These are phyloP conservation scores for Arachnomyces sp. DNA, from an alignment of 2,329 filamentous ascomycete genomes.

Conservation along the genomic window DNA sequence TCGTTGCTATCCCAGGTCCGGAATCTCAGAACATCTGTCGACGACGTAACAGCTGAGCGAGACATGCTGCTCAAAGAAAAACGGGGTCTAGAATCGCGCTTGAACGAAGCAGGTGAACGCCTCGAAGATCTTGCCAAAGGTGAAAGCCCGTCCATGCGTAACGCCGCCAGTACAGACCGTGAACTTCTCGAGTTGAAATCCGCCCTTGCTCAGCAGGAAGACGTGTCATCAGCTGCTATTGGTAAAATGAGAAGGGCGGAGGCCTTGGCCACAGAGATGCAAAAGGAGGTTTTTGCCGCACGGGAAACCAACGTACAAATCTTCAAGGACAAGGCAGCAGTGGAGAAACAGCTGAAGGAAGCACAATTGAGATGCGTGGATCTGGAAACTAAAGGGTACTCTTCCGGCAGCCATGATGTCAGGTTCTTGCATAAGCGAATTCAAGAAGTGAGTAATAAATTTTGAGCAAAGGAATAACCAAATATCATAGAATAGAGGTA, in stretches of 20 bases:
- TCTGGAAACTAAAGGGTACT: conserved; percentile 94
- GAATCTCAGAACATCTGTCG: conserved; percentile 70
- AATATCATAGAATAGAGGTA: neutral
- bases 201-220: conserved; percentile 82
- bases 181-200: conserved; percentile 86
- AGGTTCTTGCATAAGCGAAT: conserved; percentile 90
- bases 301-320: conserved; percentile 73
- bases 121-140: conserved; percentile 81
- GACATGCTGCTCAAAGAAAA: conserved; percentile 84
- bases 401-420: conserved; percentile 87
- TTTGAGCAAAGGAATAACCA: conserved; percentile 10
- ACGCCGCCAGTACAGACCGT: conserved; percentile 80
- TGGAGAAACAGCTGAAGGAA: conserved; percentile 89
- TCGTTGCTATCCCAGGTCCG: conserved; percentile 84
- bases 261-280: conserved; percentile 75
- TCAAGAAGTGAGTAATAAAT: conserved; percentile 65
- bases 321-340: conserved; percentile 78
- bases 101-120: conserved; percentile 79
- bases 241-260: conserved; percentile 97
- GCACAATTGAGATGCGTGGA: conserved; percentile 84
- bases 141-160: conserved; percentile 79
- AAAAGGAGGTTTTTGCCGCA: conserved; percentile 84
- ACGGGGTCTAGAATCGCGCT: conserved; percentile 73
- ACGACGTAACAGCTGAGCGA: conserved; percentile 78
- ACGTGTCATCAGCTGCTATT: conserved; percentile 81